Percentiles rank a stretch among this genome's conserved stretches.
phyloP scores from a whole-genome alignment of 345 rosid genomes.

The Turnera subulata region DNA sequence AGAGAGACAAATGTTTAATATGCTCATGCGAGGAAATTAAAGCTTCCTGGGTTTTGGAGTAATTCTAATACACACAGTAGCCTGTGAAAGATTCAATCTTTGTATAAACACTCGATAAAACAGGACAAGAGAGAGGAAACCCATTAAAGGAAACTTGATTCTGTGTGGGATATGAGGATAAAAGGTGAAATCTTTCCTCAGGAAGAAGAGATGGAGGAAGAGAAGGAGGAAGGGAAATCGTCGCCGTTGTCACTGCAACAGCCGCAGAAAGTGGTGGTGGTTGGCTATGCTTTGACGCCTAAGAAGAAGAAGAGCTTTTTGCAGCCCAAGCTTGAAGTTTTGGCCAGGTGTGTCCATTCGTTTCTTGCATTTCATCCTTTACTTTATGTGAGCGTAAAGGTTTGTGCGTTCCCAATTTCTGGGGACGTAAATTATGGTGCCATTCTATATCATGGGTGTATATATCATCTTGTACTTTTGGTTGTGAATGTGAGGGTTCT shows the following conservation, averaged over 20 bases:
- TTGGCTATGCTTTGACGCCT: constrained; percentile 84
- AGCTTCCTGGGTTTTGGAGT: neutral
- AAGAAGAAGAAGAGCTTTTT: constrained; percentile 92
- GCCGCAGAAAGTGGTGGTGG: constrained; percentile 44
- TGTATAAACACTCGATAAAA: too few relatives aligned
- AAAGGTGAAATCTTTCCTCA: constrained; percentile 32
- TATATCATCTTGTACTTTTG: neutral
- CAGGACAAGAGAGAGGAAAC: too few relatives aligned
- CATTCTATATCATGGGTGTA: neutral
- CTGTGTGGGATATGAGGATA: constrained; percentile 37
- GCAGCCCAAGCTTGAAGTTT: constrained; percentile 72
- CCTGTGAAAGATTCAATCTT: constrained; percentile 1
- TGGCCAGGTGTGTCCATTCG: constrained; percentile 51
- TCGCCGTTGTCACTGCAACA: constrained; percentile 14
- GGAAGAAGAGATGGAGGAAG: constrained; percentile 8
- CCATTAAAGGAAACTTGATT: too few relatives aligned
- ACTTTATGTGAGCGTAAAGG: neutral
- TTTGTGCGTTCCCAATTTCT: neutral
- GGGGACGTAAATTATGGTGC: neutral
- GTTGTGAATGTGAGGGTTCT: neutral
- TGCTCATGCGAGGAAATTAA: too few relatives aligned
- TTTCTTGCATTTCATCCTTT: neutral
- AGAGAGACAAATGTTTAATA: too few relatives aligned
- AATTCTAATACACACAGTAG: neutral
- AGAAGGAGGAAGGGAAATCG: constrained; percentile 23